phyloP scores from a whole-genome alignment of 148 eudicot species.

The Pharnaceum exiguum region DNA sequence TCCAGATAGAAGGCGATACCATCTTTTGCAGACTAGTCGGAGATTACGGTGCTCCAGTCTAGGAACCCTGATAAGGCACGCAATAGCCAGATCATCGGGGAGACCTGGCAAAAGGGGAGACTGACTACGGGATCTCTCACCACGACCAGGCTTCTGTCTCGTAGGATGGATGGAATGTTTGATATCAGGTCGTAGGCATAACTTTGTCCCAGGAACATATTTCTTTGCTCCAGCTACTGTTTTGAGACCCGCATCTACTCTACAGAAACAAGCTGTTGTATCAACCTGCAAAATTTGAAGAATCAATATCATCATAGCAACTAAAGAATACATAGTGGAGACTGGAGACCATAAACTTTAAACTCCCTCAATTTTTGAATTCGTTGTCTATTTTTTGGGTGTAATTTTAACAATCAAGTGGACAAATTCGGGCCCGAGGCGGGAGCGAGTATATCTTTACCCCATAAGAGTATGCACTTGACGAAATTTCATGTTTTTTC shows the following conservation, averaged over 20 bases:
- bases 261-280: conserved; percentile 80
- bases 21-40: conserved; percentile 81
- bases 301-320: background rate
- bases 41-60: conserved; percentile 71
- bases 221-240: conserved; percentile 76
- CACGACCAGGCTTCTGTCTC: conserved; percentile 61
- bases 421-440: too few relatives aligned
- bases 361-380: too few relatives aligned
- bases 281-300: conserved; percentile 60
- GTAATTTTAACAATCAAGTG: too few relatives aligned
- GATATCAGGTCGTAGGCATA: conserved; percentile 71
- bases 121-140: conserved; percentile 58
- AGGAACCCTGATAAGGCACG: conserved; percentile 87
- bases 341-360: too few relatives aligned
- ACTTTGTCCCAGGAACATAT: conserved; percentile 74
- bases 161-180: conserved; percentile 78
- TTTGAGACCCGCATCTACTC: conserved; percentile 81
- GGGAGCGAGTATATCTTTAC: too few relatives aligned
- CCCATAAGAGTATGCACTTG: too few relatives aligned
- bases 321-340: background rate
- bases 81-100: conserved; percentile 91
- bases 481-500: too few relatives aligned
- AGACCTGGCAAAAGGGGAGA: conserved; percentile 85
- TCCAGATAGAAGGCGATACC: conserved; percentile 79
- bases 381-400: too few relatives aligned